Evolutionary conservation across 768 basidiomycete genomes (phyloP), one percentile per base, ranked within the genome.

Genomic region (Naganishia vaughanmartiniae): DNA sequence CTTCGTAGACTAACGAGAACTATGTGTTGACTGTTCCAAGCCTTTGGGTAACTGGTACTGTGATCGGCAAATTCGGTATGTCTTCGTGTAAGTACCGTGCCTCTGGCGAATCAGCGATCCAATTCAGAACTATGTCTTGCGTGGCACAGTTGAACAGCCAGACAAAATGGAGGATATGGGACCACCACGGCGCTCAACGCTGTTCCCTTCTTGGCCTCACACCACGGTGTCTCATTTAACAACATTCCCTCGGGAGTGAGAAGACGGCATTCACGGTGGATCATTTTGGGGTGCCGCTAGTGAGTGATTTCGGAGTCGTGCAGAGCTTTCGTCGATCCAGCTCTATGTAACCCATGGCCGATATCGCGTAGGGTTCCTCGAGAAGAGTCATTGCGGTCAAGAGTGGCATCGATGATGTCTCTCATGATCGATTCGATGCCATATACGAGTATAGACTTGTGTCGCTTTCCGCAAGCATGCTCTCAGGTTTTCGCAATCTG

Each of bases 131-230:
- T 5, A 26, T 15, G 51, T 46, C 1, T 34, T 34, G 26, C 6
- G 42, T 24, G 39, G 14, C 17, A 92, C 83, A 86, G 90, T 56
- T 89, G 88, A 28, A 88, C 89, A 0, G 89, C 85, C 0, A 83
- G 84, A n/a, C 87, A 84, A 14, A 90, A 91, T 66, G 90, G 91
- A 70, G 92, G 92, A n/a, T 91, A 93, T 56, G 76, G 77, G 76
- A 78, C 81, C n/a, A 83, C 83, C 68, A n/a, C n/a, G n/a, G 77
- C 76, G 33, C 73, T 82, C 54, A 83, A 83, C 65, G 81, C 77
- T 85, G 85, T 65, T 86, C 88, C 53, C 76, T 92, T 80, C 81
- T 81, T 83, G 67, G 78, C 84, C 7, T n/a, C n/a, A n/a, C 90
- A 93, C 78, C 89, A 91, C 70, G 90, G 90, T 24, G 85, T 89